Percentiles rank a stretch among this genome's conserved stretches.
phyloP scores from a whole-genome alignment of 495 filamentous ascomycete genomes.

The Astrothelium macrocarpum region DNA sequence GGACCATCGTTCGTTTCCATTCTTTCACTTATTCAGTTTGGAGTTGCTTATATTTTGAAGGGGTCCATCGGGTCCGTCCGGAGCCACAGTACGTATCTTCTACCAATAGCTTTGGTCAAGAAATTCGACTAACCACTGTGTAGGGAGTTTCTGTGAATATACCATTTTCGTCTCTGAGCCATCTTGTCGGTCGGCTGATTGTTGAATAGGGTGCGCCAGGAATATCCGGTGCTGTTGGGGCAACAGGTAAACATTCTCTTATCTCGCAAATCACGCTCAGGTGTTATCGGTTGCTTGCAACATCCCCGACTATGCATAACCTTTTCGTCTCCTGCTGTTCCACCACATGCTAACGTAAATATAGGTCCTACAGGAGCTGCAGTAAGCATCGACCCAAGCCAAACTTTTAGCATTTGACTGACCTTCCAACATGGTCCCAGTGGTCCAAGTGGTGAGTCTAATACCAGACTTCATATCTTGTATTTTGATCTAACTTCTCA shows the following conservation, averaged over 20 bases:
- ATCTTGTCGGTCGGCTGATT: not conserved
- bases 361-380: not conserved
- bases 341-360: not conserved
- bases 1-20: not conserved
- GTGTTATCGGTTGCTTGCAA: too few relatives aligned
- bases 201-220: not conserved
- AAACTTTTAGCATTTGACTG: not conserved
- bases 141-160: not conserved
- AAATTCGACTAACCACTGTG: not conserved
- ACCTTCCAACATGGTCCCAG: not conserved
- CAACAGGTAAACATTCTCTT: not conserved
- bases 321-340: too few relatives aligned
- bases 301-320: too few relatives aligned
- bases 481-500: not conserved
- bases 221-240: conserved; percentile 5
- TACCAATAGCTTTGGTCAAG: not conserved
- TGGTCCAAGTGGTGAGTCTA: not conserved
- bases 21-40: not conserved
- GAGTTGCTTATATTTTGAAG: not conserved
- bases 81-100: not conserved
- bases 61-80: not conserved
- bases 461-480: not conserved
- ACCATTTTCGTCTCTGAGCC: not conserved
- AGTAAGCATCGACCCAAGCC: not conserved
- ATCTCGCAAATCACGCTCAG: too few relatives aligned